Evolutionary conservation across 202 grass and related monocot genomes (phyloP).

Genomic region (Zizania palustris): DNA sequence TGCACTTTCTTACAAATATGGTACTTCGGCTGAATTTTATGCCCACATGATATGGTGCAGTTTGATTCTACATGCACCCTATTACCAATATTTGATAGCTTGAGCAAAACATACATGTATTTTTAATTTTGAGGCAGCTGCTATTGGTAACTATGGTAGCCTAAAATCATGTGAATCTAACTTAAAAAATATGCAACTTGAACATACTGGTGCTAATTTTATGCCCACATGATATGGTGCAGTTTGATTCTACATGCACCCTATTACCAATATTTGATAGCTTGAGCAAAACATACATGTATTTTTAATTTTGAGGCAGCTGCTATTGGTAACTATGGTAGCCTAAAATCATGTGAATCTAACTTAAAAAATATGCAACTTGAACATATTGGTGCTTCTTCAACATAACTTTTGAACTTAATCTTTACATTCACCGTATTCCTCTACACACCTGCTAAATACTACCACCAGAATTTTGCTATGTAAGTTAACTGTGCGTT

Average conservation of each 20-base stretch:
- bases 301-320: not conserved
- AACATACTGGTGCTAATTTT: not conserved
- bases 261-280: not conserved
- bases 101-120: constrained; percentile 11
- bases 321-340: not conserved
- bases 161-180: constrained; percentile 19
- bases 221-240: constrained; percentile 1
- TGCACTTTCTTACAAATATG: constrained; percentile 1
- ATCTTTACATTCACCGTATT: not conserved
- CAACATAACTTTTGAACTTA: not conserved
- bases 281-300: constrained; percentile 12
- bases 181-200: not conserved
- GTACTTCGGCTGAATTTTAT: constrained; percentile 16
- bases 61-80: constrained; percentile 11
- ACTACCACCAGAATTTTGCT: not conserved
- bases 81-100: not conserved
- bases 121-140: not conserved
- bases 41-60: not conserved
- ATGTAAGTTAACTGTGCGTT: not conserved
- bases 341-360: constrained; percentile 15
- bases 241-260: constrained; percentile 8
- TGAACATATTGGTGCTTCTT: constrained; percentile 16
- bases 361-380: not conserved
- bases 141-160: not conserved
- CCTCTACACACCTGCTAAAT: constrained; percentile 2